Percentiles rank a stretch among this genome's conserved stretches.
Conservation (phyloP, 768 basidiomycete species). For the Holtermanniella nyarrowii region DNA sequence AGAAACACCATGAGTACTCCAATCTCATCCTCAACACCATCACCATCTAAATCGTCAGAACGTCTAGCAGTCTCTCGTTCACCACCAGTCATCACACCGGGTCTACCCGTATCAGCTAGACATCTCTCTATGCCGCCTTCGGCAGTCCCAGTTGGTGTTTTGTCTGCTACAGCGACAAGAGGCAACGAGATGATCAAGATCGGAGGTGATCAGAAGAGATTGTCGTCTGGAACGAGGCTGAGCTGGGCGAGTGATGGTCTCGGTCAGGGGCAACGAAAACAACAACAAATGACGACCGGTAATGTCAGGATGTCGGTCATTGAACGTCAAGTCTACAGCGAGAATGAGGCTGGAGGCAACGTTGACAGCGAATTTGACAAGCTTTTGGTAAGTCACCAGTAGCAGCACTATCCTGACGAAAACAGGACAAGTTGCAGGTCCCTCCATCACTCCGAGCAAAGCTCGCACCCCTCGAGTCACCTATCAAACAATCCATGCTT, state of each 20-base stretch:
- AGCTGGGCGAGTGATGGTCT: background rate
- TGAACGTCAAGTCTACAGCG: background rate
- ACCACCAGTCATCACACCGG: background rate
- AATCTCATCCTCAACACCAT: background rate
- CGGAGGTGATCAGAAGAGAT: background rate
- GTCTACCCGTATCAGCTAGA: background rate
- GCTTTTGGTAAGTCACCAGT: slow-evolving; percentile 54
- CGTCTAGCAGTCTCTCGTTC: too few species aligned
- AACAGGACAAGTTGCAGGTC: slow-evolving; percentile 10
- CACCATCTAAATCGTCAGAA: background rate
- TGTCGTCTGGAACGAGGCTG: background rate
- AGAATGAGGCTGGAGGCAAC: slow-evolving; percentile 33
- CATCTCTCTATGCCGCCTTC: background rate
- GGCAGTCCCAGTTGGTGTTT: too few species aligned
- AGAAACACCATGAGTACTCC: too few species aligned
- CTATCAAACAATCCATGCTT: slow-evolving; percentile 84
- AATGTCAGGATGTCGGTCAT: background rate
- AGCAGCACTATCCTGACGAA: background rate
- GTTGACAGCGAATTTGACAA: slow-evolving; percentile 68
- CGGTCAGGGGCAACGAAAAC: too few species aligned
- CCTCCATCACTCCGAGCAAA: slow-evolving; percentile 8
- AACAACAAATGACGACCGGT: background rate
- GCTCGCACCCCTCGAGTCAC: slow-evolving; percentile 55
- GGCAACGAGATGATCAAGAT: background rate
- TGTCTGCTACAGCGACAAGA: background rate